Evolutionary conservation across 805 yeast genomes (phyloP), one percentile per base, ranked within the genome.

Genomic region (Candida patagonica): DNA sequence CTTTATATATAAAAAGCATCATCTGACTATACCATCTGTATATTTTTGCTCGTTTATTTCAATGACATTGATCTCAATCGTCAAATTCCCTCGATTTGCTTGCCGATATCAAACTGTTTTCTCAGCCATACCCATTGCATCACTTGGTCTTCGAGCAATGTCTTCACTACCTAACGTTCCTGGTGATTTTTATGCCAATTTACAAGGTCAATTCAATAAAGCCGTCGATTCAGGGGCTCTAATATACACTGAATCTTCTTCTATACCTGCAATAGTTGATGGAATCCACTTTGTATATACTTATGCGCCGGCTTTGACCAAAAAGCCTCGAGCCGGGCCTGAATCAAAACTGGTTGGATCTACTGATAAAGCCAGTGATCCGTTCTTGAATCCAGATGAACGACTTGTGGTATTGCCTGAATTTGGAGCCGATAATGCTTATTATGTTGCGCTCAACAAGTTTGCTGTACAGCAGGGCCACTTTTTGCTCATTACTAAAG

Each of bases 401-500:
- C 79, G 75, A 43, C 63, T 88, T 32, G 74, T 86, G 0, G 68
- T 88, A 6, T 50, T 74, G 20, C 68, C 70, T 7, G 68, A 68
- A 34, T 68, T 71, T 42, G 37, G 26, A 9, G 73, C 74, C 8
- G 67, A 65, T 3, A 60, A 59, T 12, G 63, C 73, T 22, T 74
- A 80, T 53, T 67, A 76, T 47, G 59, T 89, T 25, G 74, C 89
- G 5, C 70, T 86, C 49, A 89, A 89, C 67, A 92, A 89, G 60
- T 92, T 73, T 60, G 94, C 96, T 7, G 79, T 88, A 27, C 73
- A 80, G 4, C 76, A 83, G 32, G 73, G 78, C 51, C 98, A 89
- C 58, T 71, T 84, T 41, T 65, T 92, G 62, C 53, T 87, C 40
- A 78, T 88, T 6, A 86, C 97, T 1, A 81, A 75, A 45, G 70